Conservation (phyloP, 495 filamentous ascomycete species). For the Hyaloscypha hepaticicola region DNA sequence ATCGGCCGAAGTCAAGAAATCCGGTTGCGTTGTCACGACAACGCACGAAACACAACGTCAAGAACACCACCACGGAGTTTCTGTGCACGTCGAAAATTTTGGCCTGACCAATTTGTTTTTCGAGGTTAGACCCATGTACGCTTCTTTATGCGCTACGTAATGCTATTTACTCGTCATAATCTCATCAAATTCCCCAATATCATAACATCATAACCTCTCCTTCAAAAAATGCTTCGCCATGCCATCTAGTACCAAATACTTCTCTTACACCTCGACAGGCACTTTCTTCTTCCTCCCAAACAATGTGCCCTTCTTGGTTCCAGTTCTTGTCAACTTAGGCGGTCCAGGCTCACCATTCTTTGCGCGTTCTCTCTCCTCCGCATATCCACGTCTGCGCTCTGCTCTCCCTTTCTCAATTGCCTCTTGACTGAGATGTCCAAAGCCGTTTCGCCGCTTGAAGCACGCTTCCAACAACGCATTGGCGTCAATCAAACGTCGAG, state of each 20-base stretch:
- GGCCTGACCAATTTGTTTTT: not conserved
- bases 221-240: not conserved
- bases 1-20: not conserved
- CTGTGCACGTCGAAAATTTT: not conserved
- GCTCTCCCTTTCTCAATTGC: slow-evolving; percentile 59
- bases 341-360: slow-evolving; percentile 8
- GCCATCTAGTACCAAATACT: not conserved
- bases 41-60: not conserved
- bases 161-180: slow-evolving; percentile 3
- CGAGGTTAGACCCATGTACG: not conserved
- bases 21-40: slow-evolving; percentile 13
- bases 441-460: slow-evolving; percentile 75
- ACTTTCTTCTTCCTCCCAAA: slow-evolving; percentile 20
- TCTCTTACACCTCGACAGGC: not conserved
- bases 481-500: slow-evolving; percentile 75
- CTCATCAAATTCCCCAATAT: not conserved
- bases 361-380: slow-evolving; percentile 36
- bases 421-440: slow-evolving; percentile 74
- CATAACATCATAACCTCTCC: slow-evolving; percentile 5
- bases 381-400: slow-evolving; percentile 53
- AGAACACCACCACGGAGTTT: not conserved
- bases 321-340: not conserved
- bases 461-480: slow-evolving; percentile 79
- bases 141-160: not conserved
- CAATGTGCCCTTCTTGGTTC: slow-evolving; percentile 12